These are phyloP conservation scores for Boletus rufocinnamomeus DNA, from an alignment of 768 basidiomycete genomes.

Conservation along the genomic window DNA sequence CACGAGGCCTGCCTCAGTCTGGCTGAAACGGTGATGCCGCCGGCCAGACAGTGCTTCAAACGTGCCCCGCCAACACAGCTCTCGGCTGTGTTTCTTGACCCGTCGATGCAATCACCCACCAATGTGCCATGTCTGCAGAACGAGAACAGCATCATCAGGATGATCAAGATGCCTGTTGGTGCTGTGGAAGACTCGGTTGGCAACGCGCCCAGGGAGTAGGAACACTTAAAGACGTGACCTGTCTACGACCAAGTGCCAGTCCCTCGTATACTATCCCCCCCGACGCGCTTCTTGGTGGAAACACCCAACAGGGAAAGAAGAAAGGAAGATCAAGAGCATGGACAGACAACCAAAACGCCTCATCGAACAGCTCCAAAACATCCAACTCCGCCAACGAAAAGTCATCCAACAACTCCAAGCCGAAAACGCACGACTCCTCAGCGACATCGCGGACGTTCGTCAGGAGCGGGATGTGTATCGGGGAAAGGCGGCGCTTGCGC, in stretches of 20 bases:
- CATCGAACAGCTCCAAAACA: conserved; percentile 29
- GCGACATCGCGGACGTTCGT: conserved; percentile 30
- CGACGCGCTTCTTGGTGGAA: not conserved
- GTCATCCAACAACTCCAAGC: conserved; percentile 30
- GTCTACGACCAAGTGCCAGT: not conserved
- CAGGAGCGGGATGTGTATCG: conserved; percentile 31
- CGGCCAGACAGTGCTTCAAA: not conserved
- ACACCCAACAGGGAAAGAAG: not conserved
- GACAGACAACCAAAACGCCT: conserved; percentile 17
- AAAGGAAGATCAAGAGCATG: not conserved
- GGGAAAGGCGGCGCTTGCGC: conserved; percentile 20
- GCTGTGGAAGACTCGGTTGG: not conserved
- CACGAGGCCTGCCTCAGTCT: not conserved
- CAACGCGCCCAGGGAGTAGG: not conserved
- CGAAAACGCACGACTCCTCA: conserved; percentile 25
- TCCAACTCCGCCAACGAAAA: conserved; percentile 27
- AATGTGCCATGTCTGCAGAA: not conserved
- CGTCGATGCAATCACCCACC: not conserved
- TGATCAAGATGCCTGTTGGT: not conserved
- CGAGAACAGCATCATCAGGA: conserved; percentile 3
- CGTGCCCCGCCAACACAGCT: not conserved
- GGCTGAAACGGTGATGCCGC: not conserved
- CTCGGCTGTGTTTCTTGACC: not conserved
- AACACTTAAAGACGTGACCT: not conserved
- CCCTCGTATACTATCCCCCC: not conserved